A percentile compares a stretch with the other conserved stretches of the same genome.
Conservation (phyloP, 257 asterid genomes). For the Mitragyna speciosa region DNA sequence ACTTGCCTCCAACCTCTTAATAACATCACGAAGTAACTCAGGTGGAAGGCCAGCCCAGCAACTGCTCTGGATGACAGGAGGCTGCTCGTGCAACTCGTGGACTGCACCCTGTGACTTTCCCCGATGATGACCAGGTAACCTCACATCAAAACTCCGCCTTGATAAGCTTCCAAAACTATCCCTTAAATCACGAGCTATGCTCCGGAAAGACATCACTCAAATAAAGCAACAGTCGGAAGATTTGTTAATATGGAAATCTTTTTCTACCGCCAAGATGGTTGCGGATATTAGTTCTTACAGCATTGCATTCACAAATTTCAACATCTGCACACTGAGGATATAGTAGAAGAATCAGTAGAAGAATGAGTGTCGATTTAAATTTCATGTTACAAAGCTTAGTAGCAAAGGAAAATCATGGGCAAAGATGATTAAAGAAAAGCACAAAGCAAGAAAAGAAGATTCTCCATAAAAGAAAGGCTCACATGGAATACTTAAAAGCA, state of each 20-base stretch:
- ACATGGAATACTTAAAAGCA: slow-evolving; percentile 47
- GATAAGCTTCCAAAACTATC: slow-evolving; percentile 83
- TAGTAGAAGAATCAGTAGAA: slow-evolving; percentile 19
- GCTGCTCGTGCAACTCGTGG: slow-evolving; percentile 70
- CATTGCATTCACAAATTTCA: neutral
- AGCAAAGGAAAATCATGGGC: slow-evolving; percentile 46
- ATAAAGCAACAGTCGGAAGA: slow-evolving; percentile 21
- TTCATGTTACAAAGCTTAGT: slow-evolving; percentile 50
- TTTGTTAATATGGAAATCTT: slow-evolving; percentile 1
- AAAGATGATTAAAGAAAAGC: slow-evolving; percentile 52
- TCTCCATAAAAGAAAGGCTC: slow-evolving; percentile 58
- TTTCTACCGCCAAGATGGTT: slow-evolving; percentile 24
- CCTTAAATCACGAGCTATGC: slow-evolving; percentile 81
- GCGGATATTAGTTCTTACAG: slow-evolving; percentile 17
- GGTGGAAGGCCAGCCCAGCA: slow-evolving; percentile 89
- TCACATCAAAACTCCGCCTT: slow-evolving; percentile 63
- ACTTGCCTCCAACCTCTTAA: slow-evolving; percentile 72
- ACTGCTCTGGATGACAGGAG: slow-evolving; percentile 61
- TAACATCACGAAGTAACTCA: slow-evolving; percentile 75
- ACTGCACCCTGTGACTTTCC: slow-evolving; percentile 78
- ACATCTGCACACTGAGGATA: slow-evolving; percentile 14
- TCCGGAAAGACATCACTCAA: slow-evolving; percentile 68
- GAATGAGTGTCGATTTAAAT: slow-evolving; percentile 23
- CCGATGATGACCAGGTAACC: slow-evolving; percentile 42
- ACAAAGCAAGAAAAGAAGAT: slow-evolving; percentile 84